A percentile compares a stretch with the other conserved stretches of the same genome.
Evolutionary conservation across 2,329 filamentous ascomycete species (phyloP).

Genomic region (Trichoderma sp.): DNA sequence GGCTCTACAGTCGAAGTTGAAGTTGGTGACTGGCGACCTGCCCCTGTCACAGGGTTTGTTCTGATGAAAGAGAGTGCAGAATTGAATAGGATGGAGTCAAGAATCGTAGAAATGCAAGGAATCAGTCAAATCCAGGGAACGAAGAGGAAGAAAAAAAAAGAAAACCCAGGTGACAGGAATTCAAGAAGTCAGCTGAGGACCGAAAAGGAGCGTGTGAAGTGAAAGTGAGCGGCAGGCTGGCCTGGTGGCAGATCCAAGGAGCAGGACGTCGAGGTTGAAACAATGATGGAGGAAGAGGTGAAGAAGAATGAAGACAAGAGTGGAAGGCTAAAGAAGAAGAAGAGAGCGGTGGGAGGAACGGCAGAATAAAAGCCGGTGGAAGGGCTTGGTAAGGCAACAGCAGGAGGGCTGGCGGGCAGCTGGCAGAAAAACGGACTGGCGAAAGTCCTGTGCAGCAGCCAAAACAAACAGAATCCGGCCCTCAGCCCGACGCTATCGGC

Average conservation of each 20-base stretch:
- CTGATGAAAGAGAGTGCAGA: neutral
- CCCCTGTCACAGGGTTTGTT: neutral
- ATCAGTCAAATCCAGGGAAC: neutral
- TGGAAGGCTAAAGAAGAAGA: conserved; percentile 7
- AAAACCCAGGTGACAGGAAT: conserved; percentile 7
- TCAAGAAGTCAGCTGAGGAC: conserved; percentile 26
- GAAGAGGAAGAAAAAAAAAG: neutral
- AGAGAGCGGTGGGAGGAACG: conserved; percentile 1
- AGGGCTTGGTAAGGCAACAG: conserved; percentile 10
- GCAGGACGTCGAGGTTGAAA: conserved; percentile 30
- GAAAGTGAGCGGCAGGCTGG: conserved; percentile 22
- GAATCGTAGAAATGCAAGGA: conserved; percentile 5
- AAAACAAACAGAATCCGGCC: neutral
- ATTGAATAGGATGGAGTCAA: conserved; percentile 14
- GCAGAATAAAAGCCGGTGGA: conserved; percentile 27
- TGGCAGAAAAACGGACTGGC: neutral
- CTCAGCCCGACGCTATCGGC: too few species aligned
- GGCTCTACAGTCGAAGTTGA: conserved; percentile 9
- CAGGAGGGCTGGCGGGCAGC: conserved; percentile 10
- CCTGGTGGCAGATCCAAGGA: conserved; percentile 26
- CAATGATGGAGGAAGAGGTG: conserved; percentile 28
- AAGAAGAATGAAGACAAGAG: conserved; percentile 11
- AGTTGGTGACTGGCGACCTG: neutral
- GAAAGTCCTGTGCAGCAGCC: neutral
- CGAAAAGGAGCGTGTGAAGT: conserved; percentile 15